Percentiles rank a stretch among this genome's conserved stretches.
These are phyloP conservation scores for Hymenoscyphus linearis DNA, from an alignment of 2,329 filamentous ascomycete genomes.

Conservation along the genomic window DNA sequence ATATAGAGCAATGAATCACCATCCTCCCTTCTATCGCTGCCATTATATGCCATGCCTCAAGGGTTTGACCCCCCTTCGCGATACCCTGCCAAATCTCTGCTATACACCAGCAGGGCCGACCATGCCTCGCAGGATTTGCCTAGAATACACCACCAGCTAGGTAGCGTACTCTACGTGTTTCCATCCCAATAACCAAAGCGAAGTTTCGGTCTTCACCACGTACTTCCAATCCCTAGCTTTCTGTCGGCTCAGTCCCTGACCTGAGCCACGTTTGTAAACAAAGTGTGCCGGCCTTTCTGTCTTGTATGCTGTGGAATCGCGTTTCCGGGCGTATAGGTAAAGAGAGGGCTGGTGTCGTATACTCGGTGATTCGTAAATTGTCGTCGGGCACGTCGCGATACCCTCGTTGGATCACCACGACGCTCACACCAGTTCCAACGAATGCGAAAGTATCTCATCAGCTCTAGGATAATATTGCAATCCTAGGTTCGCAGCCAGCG, in stretches of 20 bases:
- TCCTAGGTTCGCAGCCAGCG: slow-evolving; percentile 10
- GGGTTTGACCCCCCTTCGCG: slow-evolving; percentile 13
- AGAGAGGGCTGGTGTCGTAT: background rate
- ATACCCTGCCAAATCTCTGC: slow-evolving; percentile 14
- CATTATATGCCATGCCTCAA: slow-evolving; percentile 15
- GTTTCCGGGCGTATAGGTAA: background rate
- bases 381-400: slow-evolving; percentile 1
- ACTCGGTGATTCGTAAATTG: background rate
- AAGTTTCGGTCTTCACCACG: slow-evolving; percentile 9
- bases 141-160: slow-evolving; percentile 12
- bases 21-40: slow-evolving; percentile 8
- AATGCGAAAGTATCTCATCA: slow-evolving; percentile 5
- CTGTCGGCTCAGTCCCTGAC: background rate
- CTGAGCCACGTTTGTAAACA: background rate
- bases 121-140: slow-evolving; percentile 15
- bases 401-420: background rate
- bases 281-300: slow-evolving; percentile 3
- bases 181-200: slow-evolving; percentile 14
- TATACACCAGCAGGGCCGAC: slow-evolving; percentile 13
- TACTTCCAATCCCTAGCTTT: background rate
- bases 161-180: slow-evolving; percentile 9
- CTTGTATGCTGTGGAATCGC: slow-evolving; percentile 3
- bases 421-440: slow-evolving; percentile 2
- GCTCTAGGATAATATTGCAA: slow-evolving; percentile 6
- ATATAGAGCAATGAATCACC: background rate